Percentiles rank a stretch among this genome's conserved stretches.
These are phyloP conservation scores for Anisodus acutangulus DNA, from an alignment of 257 asterid species.

Conservation along the genomic window DNA sequence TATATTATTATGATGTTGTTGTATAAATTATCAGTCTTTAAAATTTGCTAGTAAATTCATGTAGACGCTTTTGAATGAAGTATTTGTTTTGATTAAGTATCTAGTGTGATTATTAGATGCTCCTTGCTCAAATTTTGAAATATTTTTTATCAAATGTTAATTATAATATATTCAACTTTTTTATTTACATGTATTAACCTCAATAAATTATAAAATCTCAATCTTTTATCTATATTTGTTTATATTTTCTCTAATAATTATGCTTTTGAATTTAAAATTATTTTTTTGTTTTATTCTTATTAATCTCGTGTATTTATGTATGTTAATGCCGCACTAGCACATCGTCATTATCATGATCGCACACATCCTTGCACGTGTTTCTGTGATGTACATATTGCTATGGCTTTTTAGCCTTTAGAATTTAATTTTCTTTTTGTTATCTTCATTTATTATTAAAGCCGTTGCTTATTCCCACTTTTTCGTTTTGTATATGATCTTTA, in stretches of 20 bases:
- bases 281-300: too few species aligned
- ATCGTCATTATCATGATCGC: neutral
- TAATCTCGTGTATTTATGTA: neutral
- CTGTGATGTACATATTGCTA: neutral
- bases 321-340: neutral
- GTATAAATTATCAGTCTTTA: too few species aligned
- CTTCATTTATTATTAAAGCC: neutral
- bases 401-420: neutral
- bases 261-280: neutral
- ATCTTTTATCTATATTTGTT: neutral
- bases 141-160: too few species aligned
- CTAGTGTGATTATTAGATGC: too few species aligned
- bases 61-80: too few species aligned
- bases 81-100: too few species aligned
- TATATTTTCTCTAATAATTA: neutral
- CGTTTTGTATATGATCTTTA: neutral
- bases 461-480: neutral
- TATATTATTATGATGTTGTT: too few species aligned
- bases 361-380: slow-evolving; percentile 9
- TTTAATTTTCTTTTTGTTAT: neutral
- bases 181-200: too few species aligned
- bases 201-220: too few species aligned
- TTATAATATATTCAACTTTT: too few species aligned
- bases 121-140: too few species aligned
- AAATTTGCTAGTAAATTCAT: too few species aligned